Conservation (phyloP, 441 rosid species). For the Daphne laureola region DNA sequence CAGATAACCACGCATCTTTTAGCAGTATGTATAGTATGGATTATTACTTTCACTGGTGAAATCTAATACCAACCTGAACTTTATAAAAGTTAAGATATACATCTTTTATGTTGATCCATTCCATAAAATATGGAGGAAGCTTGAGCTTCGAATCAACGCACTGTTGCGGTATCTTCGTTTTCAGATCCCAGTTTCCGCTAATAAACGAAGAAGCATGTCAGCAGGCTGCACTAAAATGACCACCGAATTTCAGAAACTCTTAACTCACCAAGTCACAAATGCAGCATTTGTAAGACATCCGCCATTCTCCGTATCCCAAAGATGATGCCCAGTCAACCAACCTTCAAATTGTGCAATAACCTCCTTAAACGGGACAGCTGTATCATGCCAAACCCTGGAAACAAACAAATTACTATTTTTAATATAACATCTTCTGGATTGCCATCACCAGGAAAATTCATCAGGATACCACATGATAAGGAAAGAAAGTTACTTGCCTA, state of each 20-base stretch:
- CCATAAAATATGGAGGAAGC: slow-evolving; percentile 75
- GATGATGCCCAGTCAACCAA: slow-evolving; percentile 60
- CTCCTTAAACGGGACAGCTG: slow-evolving; percentile 72
- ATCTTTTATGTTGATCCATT: slow-evolving; percentile 93
- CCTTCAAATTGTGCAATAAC: slow-evolving; percentile 74
- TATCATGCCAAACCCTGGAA: slow-evolving; percentile 94
- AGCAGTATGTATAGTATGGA: no score
- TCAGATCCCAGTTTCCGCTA: slow-evolving; percentile 98
- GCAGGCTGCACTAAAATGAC: slow-evolving; percentile 1
- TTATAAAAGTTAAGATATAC: slow-evolving; percentile 65
- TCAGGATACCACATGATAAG: no score
- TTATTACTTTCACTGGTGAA: neutral
- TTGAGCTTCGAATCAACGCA: slow-evolving; percentile 59
- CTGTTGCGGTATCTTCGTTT: slow-evolving; percentile 81
- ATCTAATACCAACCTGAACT: slow-evolving; percentile 41
- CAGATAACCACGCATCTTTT: no score
- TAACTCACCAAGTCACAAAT: slow-evolving; percentile 80
- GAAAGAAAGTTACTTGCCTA: no score
- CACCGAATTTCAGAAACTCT: neutral
- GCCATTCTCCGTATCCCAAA: slow-evolving; percentile 51
- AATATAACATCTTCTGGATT: no score
- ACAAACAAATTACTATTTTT: neutral
- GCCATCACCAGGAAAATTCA: no score
- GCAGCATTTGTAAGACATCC: slow-evolving; percentile 67
- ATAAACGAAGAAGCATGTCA: slow-evolving; percentile 18